A percentile compares a stretch with the other conserved stretches of the same genome.
Conservation (phyloP, 2,329 filamentous ascomycete species). For the Penicillium rolfsii region DNA sequence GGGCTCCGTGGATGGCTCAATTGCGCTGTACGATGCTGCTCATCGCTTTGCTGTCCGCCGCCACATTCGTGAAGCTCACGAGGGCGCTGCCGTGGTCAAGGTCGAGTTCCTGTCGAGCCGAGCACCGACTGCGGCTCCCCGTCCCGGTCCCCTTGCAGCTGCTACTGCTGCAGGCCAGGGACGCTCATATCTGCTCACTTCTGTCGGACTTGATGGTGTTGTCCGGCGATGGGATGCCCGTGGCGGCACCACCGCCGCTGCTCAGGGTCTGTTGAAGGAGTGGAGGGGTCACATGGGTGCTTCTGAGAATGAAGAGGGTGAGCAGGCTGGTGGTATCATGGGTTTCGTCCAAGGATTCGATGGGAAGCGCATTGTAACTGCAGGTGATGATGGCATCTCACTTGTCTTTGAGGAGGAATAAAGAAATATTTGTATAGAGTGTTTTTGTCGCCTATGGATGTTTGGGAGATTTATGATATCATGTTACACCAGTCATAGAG, state of each 20-base stretch:
- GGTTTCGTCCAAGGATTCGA: conserved; percentile 82
- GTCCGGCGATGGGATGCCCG: conserved; percentile 84
- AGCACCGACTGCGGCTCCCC: conserved; percentile 36
- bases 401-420: conserved; percentile 50
- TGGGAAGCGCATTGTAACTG: conserved; percentile 79
- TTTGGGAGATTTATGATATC: conserved; percentile 32
- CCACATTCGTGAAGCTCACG: conserved; percentile 79
- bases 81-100: conserved; percentile 88
- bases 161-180: conserved; percentile 38
- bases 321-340: conserved; percentile 80
- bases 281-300: conserved; percentile 76
- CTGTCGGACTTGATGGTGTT: conserved; percentile 88
- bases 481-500: conserved; percentile 22
- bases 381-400: conserved; percentile 74
- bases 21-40: conserved; percentile 83
- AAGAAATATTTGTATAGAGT: conserved; percentile 14
- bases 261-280: conserved; percentile 75
- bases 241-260: conserved; percentile 67
- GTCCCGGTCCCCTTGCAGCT: conserved; percentile 30
- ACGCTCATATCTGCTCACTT: conserved; percentile 74
- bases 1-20: conserved; percentile 67
- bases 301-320: conserved; percentile 61
- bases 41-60: conserved; percentile 85
- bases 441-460: conserved; percentile 2
- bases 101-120: conserved; percentile 75